phyloP scores from a whole-genome alignment of 2,329 filamentous ascomycete genomes.

The Clonostachys solani region DNA sequence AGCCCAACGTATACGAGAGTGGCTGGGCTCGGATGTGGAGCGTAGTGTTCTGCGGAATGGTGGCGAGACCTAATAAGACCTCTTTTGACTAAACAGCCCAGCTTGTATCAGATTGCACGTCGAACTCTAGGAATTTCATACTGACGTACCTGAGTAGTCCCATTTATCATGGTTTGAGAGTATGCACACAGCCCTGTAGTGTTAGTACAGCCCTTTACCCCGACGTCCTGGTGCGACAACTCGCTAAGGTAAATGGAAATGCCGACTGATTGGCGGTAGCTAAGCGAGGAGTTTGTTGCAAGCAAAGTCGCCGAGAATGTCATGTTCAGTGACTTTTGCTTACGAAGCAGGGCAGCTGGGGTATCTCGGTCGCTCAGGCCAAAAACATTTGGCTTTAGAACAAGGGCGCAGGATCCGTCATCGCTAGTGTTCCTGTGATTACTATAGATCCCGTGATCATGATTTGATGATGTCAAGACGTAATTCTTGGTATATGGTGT shows the following conservation, averaged over 20 bases:
- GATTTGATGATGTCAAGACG: neutral
- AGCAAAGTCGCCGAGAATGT: constrained; percentile 15
- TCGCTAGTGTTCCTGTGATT: neutral
- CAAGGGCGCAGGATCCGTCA: neutral
- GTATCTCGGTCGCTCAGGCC: constrained; percentile 19
- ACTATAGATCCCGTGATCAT: too few species aligned
- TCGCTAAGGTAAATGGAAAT: constrained; percentile 18
- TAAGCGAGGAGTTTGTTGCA: constrained; percentile 7
- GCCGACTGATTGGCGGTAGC: constrained; percentile 13
- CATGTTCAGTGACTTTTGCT: constrained; percentile 22
- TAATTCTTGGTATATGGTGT: constrained; percentile 6
- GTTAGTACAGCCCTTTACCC: constrained; percentile 14
- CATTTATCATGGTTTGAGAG: neutral
- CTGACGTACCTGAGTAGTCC: neutral
- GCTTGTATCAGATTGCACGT: too few species aligned
- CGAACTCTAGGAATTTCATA: neutral
- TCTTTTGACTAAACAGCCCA: neutral
- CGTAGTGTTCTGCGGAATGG: constrained; percentile 4
- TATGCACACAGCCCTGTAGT: constrained; percentile 10
- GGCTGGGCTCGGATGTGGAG: constrained; percentile 14
- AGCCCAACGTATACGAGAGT: constrained; percentile 13
- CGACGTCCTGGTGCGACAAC: constrained; percentile 16
- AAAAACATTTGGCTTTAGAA: constrained; percentile 23
- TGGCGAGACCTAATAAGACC: neutral
- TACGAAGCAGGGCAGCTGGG: constrained; percentile 16